These are phyloP conservation scores for Leishmania guyanensis DNA, from an alignment of 208 protist species.

Conservation along the genomic window DNA sequence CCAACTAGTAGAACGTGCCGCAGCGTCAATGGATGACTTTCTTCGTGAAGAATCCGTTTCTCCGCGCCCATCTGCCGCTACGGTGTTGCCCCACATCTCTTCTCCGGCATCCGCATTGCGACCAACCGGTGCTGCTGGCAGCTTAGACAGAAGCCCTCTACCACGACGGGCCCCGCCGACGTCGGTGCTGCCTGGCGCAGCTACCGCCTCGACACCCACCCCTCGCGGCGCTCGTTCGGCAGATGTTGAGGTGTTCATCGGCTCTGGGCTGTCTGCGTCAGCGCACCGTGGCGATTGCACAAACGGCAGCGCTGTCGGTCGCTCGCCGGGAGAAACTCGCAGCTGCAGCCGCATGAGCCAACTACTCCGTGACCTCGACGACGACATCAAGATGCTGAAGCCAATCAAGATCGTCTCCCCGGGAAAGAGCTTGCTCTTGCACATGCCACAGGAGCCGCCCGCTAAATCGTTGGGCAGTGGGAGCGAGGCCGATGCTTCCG, in stretches of 20 bases:
- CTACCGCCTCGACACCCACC: neutral
- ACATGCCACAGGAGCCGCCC: constrained; percentile 45
- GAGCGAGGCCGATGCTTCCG: constrained; percentile 18
- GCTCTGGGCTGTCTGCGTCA: neutral
- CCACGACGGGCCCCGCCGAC: neutral
- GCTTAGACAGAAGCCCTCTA: constrained; percentile 7
- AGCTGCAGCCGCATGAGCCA: constrained; percentile 63
- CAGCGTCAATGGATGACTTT: neutral
- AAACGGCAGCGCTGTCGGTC: neutral
- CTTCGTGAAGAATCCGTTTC: neutral
- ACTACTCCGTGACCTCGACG: constrained; percentile 78
- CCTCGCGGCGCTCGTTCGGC: neutral
- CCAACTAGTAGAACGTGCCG: neutral
- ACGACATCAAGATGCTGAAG: constrained; percentile 80
- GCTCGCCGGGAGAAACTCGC: constrained; percentile 14
- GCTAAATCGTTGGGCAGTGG: neutral
- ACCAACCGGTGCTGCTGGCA: neutral
- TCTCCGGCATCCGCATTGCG: neutral
- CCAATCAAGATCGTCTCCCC: constrained; percentile 73
- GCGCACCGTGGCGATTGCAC: neutral
- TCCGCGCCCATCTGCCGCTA: neutral
- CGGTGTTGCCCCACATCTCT: constrained; percentile 12
- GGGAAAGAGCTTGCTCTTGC: constrained; percentile 74
- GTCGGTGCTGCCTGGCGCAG: neutral
- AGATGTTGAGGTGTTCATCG: neutral